These are phyloP conservation scores for Rehmannia glutinosa DNA, from an alignment of 257 asterid genomes.

Conservation along the genomic window DNA sequence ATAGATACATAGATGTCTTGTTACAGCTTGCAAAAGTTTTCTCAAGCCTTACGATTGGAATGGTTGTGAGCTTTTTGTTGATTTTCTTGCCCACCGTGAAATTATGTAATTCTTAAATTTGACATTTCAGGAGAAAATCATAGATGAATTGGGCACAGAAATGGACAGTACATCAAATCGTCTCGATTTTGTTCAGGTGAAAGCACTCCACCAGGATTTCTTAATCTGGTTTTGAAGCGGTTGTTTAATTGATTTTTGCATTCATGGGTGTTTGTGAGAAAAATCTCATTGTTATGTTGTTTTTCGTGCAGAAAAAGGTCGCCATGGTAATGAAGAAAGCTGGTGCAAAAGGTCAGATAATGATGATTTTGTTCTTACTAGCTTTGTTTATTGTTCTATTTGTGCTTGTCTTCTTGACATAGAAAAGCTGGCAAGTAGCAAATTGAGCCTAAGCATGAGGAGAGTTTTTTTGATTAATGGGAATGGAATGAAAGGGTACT, in stretches of 20 bases:
- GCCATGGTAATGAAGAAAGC: slow-evolving; percentile 97
- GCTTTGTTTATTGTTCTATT: slow-evolving; percentile 73
- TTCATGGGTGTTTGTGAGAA: neutral
- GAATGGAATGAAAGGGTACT: neutral
- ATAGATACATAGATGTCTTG: neutral
- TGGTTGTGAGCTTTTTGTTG: neutral
- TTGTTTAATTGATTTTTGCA: neutral
- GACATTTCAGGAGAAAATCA: slow-evolving; percentile 68
- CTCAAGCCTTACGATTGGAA: neutral
- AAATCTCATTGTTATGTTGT: neutral
- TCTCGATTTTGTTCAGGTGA: slow-evolving; percentile 97
- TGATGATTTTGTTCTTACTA: slow-evolving; percentile 83
- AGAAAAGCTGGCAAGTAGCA: neutral
- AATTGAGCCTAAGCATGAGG: neutral
- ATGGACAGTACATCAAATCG: slow-evolving; percentile 96
- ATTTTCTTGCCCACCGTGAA: neutral
- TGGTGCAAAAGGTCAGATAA: slow-evolving; percentile 82
- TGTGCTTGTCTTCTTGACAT: slow-evolving; percentile 84
- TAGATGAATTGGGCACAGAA: slow-evolving; percentile 80
- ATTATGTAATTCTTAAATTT: neutral
- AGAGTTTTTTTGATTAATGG: neutral
- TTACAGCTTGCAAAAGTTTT: neutral
- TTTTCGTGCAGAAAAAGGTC: slow-evolving; percentile 73
- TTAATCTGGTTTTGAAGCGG: neutral
- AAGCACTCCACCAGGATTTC: neutral